Conservation (phyloP, 805 yeast species). For the Teunomyces tritomae region DNA sequence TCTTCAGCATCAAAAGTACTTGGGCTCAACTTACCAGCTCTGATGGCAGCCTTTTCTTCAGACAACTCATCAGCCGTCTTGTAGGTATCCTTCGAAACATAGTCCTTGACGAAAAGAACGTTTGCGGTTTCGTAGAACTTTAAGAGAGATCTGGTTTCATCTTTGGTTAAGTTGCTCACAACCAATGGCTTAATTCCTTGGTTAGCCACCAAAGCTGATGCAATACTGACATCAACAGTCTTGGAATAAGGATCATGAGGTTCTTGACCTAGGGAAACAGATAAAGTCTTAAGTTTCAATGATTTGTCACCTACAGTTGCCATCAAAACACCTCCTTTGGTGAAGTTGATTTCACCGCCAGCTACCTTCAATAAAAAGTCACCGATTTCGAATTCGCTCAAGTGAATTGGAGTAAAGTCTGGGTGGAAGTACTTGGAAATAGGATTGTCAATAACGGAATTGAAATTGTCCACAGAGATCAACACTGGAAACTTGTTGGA, state of each 20-base stretch:
- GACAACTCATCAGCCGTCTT: conserved; percentile 10
- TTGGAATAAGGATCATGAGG: conserved; percentile 57
- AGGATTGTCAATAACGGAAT: conserved; percentile 55
- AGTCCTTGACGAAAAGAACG: conserved; percentile 32
- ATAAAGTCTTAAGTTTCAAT: conserved; percentile 47
- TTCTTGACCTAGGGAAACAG: conserved; percentile 54
- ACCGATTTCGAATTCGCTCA: conserved; percentile 63
- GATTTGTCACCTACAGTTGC: conserved; percentile 60
- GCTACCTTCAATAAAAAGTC: conserved; percentile 52
- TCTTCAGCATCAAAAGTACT: conserved; percentile 18
- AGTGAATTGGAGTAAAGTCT: conserved; percentile 53
- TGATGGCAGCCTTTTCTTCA: conserved; percentile 12
- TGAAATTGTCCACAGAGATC: conserved; percentile 72
- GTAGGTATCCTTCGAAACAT: conserved; percentile 24
- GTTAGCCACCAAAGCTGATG: conserved; percentile 41
- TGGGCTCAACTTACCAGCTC: conserved; percentile 11
- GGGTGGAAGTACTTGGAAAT: conserved; percentile 59
- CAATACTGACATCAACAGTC: conserved; percentile 53
- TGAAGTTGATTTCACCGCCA: conserved; percentile 51
- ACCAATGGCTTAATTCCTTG: conserved; percentile 30
- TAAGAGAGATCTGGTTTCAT: conserved; percentile 30
- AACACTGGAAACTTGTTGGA: conserved; percentile 57
- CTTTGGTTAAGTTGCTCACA: conserved; percentile 28
- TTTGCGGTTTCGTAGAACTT: conserved; percentile 32
- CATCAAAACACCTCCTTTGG: conserved; percentile 62